Conservation (phyloP, 148 eudicot species). For the Rhododendron ovatum region DNA sequence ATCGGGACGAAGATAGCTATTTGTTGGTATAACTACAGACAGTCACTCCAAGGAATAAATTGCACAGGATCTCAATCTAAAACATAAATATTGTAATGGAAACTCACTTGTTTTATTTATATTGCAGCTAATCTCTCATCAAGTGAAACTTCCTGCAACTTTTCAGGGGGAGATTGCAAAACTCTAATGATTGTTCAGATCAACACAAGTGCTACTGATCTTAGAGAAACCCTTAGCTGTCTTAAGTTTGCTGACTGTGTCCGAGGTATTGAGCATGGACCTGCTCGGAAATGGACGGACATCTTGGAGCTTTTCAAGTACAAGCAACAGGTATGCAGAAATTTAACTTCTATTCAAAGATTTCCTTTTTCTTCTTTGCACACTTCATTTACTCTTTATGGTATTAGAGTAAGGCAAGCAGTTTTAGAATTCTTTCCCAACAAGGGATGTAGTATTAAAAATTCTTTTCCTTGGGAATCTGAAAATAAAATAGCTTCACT, state of each 20-base stretch:
- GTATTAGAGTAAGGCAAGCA: too few species aligned
- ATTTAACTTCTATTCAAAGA: not conserved
- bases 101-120: not conserved
- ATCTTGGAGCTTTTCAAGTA: conserved; percentile 53
- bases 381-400: too few species aligned
- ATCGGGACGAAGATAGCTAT: too few species aligned
- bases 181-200: conserved; percentile 90
- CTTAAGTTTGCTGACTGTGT: conserved; percentile 88
- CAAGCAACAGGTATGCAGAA: conserved; percentile 69
- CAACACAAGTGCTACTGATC: conserved; percentile 60
- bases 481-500: too few species aligned
- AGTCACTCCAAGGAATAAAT: not conserved
- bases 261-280: conserved; percentile 82
- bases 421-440: too few species aligned
- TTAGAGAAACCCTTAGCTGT: conserved; percentile 86
- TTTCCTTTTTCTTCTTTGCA: too few species aligned
- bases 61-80: not conserved
- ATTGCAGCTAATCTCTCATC: not conserved
- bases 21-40: too few species aligned
- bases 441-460: too few species aligned
- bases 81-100: not conserved
- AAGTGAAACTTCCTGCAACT: not conserved
- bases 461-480: too few species aligned
- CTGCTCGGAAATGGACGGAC: too few species aligned
- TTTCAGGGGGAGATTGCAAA: conserved; percentile 90